Conservation (phyloP, 208 protist species). For the Entamoeba nuttalli region DNA sequence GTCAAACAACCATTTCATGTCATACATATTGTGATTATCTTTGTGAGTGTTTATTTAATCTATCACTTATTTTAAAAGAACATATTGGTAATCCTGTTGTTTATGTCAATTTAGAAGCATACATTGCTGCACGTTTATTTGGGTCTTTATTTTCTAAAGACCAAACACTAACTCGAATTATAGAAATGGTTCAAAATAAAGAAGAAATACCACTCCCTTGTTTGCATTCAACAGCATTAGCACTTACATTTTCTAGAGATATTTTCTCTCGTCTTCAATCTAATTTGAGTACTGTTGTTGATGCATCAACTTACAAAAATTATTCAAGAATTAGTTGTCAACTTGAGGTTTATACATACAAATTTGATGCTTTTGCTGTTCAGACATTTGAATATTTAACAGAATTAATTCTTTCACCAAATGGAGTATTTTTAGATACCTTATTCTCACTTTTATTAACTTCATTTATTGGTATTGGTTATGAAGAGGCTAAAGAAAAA, state of each 20-base stretch:
- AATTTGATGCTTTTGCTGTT: background rate
- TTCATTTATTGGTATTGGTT: background rate
- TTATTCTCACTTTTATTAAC: background rate
- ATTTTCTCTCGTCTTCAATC: background rate
- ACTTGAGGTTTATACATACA: background rate
- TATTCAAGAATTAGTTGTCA: background rate
- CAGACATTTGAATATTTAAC: background rate
- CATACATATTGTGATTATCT: background rate
- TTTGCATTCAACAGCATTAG: background rate
- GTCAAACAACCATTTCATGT: background rate
- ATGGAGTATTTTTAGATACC: background rate
- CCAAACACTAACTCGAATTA: background rate
- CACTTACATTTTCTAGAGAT: background rate
- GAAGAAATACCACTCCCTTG: background rate
- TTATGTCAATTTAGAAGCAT: background rate
- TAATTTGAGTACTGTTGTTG: background rate
- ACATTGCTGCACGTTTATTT: background rate
- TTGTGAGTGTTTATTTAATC: background rate
- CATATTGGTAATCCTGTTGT: background rate
- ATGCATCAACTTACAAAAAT: background rate
- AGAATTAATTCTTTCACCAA: background rate
- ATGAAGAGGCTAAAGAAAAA: background rate
- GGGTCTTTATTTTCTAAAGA: background rate
- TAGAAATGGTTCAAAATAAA: background rate
- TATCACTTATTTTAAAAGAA: background rate